phyloP scores from a whole-genome alignment of 345 rosid species.

The Eutrema japonicum region DNA sequence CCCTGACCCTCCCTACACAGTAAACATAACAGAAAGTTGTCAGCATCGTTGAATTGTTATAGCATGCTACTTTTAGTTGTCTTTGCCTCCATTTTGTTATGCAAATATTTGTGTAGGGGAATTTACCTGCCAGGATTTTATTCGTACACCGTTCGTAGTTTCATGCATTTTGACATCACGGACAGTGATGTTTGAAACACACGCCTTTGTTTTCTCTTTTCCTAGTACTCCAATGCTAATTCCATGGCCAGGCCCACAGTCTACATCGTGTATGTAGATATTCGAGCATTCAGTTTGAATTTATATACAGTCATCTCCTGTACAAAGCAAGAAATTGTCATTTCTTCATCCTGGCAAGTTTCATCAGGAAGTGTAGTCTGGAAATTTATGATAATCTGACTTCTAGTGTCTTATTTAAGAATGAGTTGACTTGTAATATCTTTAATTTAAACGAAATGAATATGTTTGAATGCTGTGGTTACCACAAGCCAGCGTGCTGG shows the following conservation, averaged over 20 bases:
- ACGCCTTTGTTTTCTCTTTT: constrained; percentile 66
- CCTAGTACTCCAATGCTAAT: constrained; percentile 95
- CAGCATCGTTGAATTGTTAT: constrained; percentile 30
- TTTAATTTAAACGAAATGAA: not conserved
- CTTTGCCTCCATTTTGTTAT: constrained; percentile 5
- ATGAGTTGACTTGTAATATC: constrained; percentile 8
- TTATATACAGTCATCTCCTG: constrained; percentile 94
- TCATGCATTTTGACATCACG: constrained; percentile 62
- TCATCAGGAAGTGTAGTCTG: not conserved
- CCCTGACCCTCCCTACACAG: constrained; percentile 84
- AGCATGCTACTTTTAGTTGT: constrained; percentile 8
- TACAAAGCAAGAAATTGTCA: constrained; percentile 25
- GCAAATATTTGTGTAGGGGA: constrained; percentile 1
- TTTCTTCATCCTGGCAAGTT: not conserved
- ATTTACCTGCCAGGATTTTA: constrained; percentile 94
- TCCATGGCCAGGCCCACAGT: constrained; percentile 95
- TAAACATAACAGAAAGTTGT: not conserved
- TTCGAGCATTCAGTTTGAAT: constrained; percentile 90
- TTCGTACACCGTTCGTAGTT: constrained; percentile 75
- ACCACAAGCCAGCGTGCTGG: constrained; percentile 73
- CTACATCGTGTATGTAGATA: constrained; percentile 64
- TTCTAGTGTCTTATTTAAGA: constrained; percentile 9
- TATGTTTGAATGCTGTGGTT: constrained; percentile 43
- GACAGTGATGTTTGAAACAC: constrained; percentile 83
- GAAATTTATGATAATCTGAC: constrained; percentile 4